Base-by-base conservation (phyloP, 495 filamentous ascomycete species). In the Xeromyces bisporus region DNA sequence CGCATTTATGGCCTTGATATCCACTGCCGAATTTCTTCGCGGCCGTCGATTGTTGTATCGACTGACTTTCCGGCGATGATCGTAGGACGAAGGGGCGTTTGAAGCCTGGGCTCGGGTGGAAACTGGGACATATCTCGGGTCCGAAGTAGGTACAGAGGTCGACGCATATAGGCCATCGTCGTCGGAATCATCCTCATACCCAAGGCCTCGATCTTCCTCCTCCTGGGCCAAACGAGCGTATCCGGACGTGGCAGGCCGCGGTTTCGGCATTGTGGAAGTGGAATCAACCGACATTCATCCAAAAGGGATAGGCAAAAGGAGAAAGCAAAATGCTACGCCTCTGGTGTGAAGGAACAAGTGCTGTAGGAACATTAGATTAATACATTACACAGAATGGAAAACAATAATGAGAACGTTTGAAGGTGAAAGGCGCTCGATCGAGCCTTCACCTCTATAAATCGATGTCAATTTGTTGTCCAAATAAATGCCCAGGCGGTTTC, bases 1-100 rank as follows among this genome's bases (percentile, higher is more conserved):
- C 33, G 89, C 86, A 56, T 99, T 99, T 53, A 99, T 94, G 37
- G 87, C 89, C 54, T 96, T 96, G 44, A 99, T 86, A 50, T 99
- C 89, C 7, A 96, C 89, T 3, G 83, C 86, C 17, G 83, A 84
- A 47, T 83, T 92, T 36, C 84, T 77, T 39, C 75, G 64, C 25
- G 62, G 59, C 29, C 70, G 69, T 26, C 73, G 56, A 18, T 51
- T 48, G 26, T 63, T 54, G 20, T 55, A 51, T 28, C 58, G 57
- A 41, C 49, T 62, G 12, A 56, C 55, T 39, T 63, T 56, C 32
- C 60, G 58, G 43, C 55, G 59, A 38, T 58, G 46, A 18, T 49
- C 56, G 35, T 50, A 47, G 13, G 57, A 54, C 33, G 48, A 55
- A 28, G 49, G 40, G 39, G 49, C 42, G 36, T 46, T 45, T 32